Evolutionary conservation across 192 early-diverging fungal genomes (phyloP), one percentile per base, ranked within the genome.

Genomic region (Chytriomyces hyalinus): DNA sequence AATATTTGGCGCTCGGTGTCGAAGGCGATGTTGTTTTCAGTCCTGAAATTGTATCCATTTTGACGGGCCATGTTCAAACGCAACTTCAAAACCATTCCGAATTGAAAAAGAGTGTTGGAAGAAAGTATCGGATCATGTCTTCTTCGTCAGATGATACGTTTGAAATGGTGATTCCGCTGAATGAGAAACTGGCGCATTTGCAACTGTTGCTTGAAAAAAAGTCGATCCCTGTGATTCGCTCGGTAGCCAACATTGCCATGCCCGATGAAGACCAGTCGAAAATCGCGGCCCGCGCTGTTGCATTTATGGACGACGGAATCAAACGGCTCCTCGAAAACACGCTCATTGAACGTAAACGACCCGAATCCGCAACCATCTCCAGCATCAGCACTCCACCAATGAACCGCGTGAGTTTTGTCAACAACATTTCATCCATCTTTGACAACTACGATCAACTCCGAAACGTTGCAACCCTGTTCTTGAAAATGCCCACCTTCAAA

Each of bases 1-100:
- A 64, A 48, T 65, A 50, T 36, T 47, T 78, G 49, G 60, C 49
- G 6, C 8, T 62, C 65, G 77, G 68, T 7, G 49, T 13, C 8
- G 68, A 65, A 62, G 77, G 77, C 6, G 77, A 78, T 28, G 8
- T 78, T 49, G 77, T 65, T n/a, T 78, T 78, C 73, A 75, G 64
- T 49, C 49, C 73, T n/a, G 62, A 78, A 22, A 15, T 78, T 8
- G 43, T 68, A n/a, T 28, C 51, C 6, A 51, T 62, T 13, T 46
- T 72, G 44, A n/a, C 8, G 7, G 6, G 15, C 11, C 17, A 78
- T 24, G 9, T 65, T 3, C 69, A 71, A 47, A 44, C 15, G 11
- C 69, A 78, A 26, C 43, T 70, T 9, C 8, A n/a, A 17, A 78
- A 65, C 28, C 36, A 53, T 45, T 68, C 69, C 43, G 63, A 75